phyloP scores from a whole-genome alignment of 352 stramenopile species.

The Pythium monospermum region DNA sequence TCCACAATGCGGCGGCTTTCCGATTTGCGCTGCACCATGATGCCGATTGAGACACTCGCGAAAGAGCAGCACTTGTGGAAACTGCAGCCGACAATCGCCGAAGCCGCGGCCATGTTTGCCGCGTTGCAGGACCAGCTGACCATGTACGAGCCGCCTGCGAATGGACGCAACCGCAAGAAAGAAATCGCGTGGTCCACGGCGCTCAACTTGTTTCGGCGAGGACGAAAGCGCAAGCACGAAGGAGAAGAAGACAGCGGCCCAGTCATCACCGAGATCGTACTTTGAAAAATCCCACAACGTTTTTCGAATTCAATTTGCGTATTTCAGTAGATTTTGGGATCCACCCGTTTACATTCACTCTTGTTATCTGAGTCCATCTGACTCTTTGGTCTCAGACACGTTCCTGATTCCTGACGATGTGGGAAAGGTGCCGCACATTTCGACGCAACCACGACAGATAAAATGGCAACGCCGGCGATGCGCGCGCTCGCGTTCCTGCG shows the following conservation, averaged over 20 bases:
- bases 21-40: conserved; percentile 19
- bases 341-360: not conserved
- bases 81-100: not conserved
- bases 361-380: conserved; percentile 1
- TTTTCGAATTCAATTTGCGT: no score
- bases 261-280: no score
- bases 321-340: conserved; percentile 7
- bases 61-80: conserved; percentile 9
- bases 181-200: conserved; percentile 21
- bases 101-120: conserved; percentile 6
- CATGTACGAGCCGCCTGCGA: not conserved
- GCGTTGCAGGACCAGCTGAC: conserved; percentile 5
- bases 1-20: conserved; percentile 10
- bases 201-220: conserved; percentile 14
- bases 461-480: conserved; percentile 14
- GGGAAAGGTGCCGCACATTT: not conserved
- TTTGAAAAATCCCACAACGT: no score
- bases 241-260: not conserved
- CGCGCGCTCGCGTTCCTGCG: conserved; percentile 15
- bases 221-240: conserved; percentile 20
- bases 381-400: no score
- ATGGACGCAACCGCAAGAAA: conserved; percentile 17
- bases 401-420: not conserved
- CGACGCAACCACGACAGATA: no score
- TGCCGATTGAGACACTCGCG: conserved; percentile 16